phyloP scores from a whole-genome alignment of 495 filamentous ascomycete genomes.

The Penicillium psychrofluorescens region DNA sequence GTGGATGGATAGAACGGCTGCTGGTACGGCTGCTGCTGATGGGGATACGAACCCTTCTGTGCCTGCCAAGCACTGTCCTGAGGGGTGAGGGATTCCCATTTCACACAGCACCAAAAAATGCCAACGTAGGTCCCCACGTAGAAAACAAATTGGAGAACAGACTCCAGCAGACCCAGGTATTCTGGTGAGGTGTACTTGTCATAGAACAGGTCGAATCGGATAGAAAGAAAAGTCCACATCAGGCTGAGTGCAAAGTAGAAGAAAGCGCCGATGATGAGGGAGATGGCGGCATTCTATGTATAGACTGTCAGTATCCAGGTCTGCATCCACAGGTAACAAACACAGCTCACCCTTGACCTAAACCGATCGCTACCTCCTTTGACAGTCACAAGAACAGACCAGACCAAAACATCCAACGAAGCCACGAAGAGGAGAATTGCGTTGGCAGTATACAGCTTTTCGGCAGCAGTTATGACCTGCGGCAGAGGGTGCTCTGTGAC shows the following conservation, averaged over 20 bases:
- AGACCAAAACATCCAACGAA: slow-evolving; percentile 15
- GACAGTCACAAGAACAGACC: slow-evolving; percentile 10
- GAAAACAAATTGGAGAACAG: slow-evolving; percentile 14
- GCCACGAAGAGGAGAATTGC: slow-evolving; percentile 11
- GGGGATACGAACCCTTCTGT: neutral
- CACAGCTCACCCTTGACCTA: slow-evolving; percentile 10
- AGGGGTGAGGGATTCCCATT: slow-evolving; percentile 2
- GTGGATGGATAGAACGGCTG: neutral
- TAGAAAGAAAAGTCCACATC: slow-evolving; percentile 8
- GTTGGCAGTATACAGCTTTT: slow-evolving; percentile 1
- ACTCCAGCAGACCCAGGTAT: slow-evolving; percentile 3
- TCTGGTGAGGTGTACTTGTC: neutral
- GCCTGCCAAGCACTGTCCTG: neutral
- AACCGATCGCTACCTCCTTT: slow-evolving; percentile 16
- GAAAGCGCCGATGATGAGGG: slow-evolving; percentile 8
- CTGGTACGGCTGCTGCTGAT: neutral
- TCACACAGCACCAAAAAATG: slow-evolving; percentile 11
- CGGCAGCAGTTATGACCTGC: no score
- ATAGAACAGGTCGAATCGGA: slow-evolving; percentile 9
- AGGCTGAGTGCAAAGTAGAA: slow-evolving; percentile 15
- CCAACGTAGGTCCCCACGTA: slow-evolving; percentile 14
- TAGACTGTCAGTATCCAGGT: neutral
- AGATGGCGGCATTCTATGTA: slow-evolving; percentile 7
- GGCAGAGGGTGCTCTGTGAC: no score
- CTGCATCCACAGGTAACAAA: no score